Base-by-base conservation (phyloP, 768 basidiomycete species). In the Crassisporium funariophilum region DNA sequence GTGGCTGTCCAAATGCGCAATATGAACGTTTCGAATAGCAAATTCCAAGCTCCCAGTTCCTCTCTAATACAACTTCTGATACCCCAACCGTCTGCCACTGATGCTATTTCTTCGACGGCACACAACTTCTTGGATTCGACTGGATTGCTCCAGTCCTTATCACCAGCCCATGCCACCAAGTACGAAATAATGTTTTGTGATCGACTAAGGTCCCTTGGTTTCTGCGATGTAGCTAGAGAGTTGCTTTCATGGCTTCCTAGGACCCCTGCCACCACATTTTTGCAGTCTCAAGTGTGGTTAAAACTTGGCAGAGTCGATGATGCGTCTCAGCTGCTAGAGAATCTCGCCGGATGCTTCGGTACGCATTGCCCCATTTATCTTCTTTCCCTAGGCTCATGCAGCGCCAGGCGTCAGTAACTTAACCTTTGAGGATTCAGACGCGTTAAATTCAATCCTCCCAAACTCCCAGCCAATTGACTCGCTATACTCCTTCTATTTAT, bases 181-280 rank as follows among this genome's bases (percentile, higher is more conserved):
- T 75, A 72, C 37, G 94, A 95, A 63, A 79, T 86, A 22, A 56
- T 77, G 35, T 84, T 93, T 57, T 89, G 86, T 57, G 83, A 91
- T 52, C 69, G 73, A 21, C 74, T 95, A 35, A 75, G 88, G 27
- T 62, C 69, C 2, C 68, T 88, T 42, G 86, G 84, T 12, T 84
- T 86, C 57, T 71, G 75, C 47, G 74, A 79, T 47, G 71, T 79
- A 25, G 75, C 88, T 1, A 67, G 77, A 40, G 84, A 87, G 50
- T 70, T 89, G 45, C 67, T 91, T 36, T 81, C 81, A 17, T 88
- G 88, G 82, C 76, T 94, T 20, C 92, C 93, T 9, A 72, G 84
- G 37, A 86, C 87, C 12, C 82, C 92, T 20, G 88, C 81, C 3
- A 82, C 83, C 39, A 76, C 77, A 22, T 95, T 91, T 63, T 79